A percentile compares a stretch with the other conserved stretches of the same genome.
phyloP scores from a whole-genome alignment of 2,329 filamentous ascomycete genomes.

The Didymella glomerata region DNA sequence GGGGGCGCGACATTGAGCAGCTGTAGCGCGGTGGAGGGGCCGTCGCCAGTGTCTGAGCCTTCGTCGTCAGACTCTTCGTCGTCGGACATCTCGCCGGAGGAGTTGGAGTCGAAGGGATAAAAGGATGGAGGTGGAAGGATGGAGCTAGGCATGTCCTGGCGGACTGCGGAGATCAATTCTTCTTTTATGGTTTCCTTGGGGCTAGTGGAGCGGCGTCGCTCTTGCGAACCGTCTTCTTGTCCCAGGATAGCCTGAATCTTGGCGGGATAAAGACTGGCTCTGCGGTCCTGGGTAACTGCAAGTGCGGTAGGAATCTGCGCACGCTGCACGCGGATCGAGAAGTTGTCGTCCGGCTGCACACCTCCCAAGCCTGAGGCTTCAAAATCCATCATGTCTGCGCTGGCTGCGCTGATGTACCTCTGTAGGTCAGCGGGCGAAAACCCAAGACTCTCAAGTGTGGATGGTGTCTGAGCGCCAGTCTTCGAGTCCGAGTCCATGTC shows the following conservation, averaged over 20 bases:
- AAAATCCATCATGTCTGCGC: slow-evolving; percentile 49
- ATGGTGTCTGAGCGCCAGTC: slow-evolving; percentile 44
- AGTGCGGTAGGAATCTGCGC: slow-evolving; percentile 31
- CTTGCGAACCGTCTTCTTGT: slow-evolving; percentile 19
- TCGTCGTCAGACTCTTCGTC: slow-evolving; percentile 30
- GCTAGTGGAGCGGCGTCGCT: slow-evolving; percentile 15
- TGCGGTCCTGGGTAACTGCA: slow-evolving; percentile 12
- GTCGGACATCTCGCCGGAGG: slow-evolving; percentile 48
- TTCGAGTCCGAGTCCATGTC: slow-evolving; percentile 33
- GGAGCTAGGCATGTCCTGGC: slow-evolving; percentile 66
- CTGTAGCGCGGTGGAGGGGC: slow-evolving; percentile 38
- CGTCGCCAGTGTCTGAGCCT: slow-evolving; percentile 7
- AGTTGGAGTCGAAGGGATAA: slow-evolving; percentile 51
- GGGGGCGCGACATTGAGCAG: slow-evolving; percentile 39
- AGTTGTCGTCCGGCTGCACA: slow-evolving; percentile 65
- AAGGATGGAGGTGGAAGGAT: slow-evolving; percentile 56
- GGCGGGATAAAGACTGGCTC: slow-evolving; percentile 33
- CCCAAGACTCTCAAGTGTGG: slow-evolving; percentile 43
- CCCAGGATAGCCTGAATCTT: slow-evolving; percentile 50
- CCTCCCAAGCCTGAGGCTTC: slow-evolving; percentile 66
- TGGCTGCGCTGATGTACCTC: slow-evolving; percentile 35
- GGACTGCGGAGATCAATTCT: slow-evolving; percentile 71
- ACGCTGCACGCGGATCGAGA: slow-evolving; percentile 61
- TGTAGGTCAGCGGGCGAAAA: slow-evolving; percentile 49
- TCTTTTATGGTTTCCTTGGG: slow-evolving; percentile 62